Conservation (phyloP, 345 rosid species). For the Anastatica hierochuntica region DNA sequence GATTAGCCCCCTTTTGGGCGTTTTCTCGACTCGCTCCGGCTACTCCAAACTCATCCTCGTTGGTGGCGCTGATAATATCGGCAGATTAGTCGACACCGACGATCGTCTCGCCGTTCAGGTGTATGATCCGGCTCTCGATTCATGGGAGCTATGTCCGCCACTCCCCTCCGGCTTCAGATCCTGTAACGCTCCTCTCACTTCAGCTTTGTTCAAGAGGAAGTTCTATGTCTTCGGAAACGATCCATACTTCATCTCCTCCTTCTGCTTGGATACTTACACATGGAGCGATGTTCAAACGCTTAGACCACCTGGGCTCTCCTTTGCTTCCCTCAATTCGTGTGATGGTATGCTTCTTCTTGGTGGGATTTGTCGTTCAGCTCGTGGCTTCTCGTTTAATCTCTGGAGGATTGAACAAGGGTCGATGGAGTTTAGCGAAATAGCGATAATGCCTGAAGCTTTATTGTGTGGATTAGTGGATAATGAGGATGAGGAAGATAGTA, state of each 20-base stretch:
- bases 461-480: constrained; percentile 50
- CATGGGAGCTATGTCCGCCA: constrained; percentile 68
- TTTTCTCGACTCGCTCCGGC: constrained; percentile 25
- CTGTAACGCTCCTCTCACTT: constrained; percentile 35
- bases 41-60: constrained; percentile 44
- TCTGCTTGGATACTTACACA: constrained; percentile 39
- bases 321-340: constrained; percentile 55
- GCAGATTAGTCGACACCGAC: constrained; percentile 67
- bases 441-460: constrained; percentile 56
- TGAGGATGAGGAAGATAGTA: constrained; percentile 45
- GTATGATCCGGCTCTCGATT: constrained; percentile 43
- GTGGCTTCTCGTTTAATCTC: constrained; percentile 51
- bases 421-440: constrained; percentile 65
- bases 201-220: constrained; percentile 39
- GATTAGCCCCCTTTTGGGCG: constrained; percentile 53
- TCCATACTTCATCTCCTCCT: constrained; percentile 45
- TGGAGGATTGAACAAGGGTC: constrained; percentile 51
- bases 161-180: constrained; percentile 63
- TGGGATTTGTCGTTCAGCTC: constrained; percentile 42
- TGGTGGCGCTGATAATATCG: constrained; percentile 63
- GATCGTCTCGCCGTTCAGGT: constrained; percentile 64
- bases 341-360: constrained; percentile 53
- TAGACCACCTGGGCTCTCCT: constrained; percentile 63
- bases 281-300: constrained; percentile 70
- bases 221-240: constrained; percentile 64